phyloP scores from a whole-genome alignment of 208 protist genomes.

The Acanthamoeba sp. region DNA sequence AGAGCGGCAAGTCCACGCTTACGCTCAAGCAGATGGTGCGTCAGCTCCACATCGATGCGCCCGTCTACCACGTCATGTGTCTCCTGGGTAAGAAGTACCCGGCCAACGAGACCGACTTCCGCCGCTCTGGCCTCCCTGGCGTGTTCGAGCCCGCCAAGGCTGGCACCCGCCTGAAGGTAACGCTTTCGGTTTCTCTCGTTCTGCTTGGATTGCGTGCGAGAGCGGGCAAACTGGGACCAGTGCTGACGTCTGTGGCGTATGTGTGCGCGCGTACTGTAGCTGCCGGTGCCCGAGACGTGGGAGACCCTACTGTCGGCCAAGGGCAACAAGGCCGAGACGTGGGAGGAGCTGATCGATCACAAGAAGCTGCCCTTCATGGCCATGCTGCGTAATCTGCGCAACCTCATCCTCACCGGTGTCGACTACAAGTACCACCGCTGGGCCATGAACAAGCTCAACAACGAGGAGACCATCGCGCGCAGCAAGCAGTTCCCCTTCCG shows the following conservation, averaged over 20 bases:
- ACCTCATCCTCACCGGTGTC: constrained; percentile 92
- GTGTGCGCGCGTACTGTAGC: background rate
- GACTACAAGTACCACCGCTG: constrained; percentile 87
- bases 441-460: constrained; percentile 79
- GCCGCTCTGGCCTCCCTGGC: constrained; percentile 80
- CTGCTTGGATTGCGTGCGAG: too few relatives aligned
- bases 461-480: constrained; percentile 86
- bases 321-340: constrained; percentile 94
- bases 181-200: background rate
- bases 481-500: constrained; percentile 94
- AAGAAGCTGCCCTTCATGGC: constrained; percentile 96
- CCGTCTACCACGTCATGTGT: constrained; percentile 93
- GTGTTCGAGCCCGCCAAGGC: constrained; percentile 90
- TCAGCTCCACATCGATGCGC: constrained; percentile 90
- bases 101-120: constrained; percentile 89
- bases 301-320: constrained; percentile 92
- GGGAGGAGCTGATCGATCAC: constrained; percentile 94
- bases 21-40: constrained; percentile 89
- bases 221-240: too few relatives aligned
- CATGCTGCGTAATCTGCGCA: constrained; percentile 96
- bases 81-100: constrained; percentile 96
- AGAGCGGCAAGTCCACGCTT: constrained; percentile 29
- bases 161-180: constrained; percentile 92
- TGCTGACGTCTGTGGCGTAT: background rate
- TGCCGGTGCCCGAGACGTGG: constrained; percentile 94